phyloP scores from a whole-genome alignment of 2,329 filamentous ascomycete species.

The Ophiostoma piceae region DNA sequence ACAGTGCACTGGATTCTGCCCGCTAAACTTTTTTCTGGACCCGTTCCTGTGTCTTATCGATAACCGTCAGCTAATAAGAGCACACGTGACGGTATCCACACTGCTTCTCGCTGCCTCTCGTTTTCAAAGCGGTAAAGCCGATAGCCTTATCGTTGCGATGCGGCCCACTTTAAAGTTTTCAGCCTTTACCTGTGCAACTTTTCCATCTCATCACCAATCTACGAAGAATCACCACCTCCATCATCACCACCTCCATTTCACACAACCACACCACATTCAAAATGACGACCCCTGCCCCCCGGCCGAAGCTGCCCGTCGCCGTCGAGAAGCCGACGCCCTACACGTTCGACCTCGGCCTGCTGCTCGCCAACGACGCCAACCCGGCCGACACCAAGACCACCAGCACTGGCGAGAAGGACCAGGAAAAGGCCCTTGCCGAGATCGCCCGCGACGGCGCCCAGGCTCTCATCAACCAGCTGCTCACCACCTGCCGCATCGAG shows the following conservation, averaged over 20 bases:
- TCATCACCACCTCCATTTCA: neutral
- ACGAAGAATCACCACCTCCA: neutral
- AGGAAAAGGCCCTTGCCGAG: conserved; percentile 52
- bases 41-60: neutral
- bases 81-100: conserved; percentile 4
- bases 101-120: neutral
- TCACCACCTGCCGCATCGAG: conserved; percentile 77
- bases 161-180: conserved; percentile 20
- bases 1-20: neutral
- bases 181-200: neutral
- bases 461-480: conserved; percentile 86
- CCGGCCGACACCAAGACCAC: conserved; percentile 52
- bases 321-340: conserved; percentile 83
- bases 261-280: conserved; percentile 14
- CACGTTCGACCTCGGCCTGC: conserved; percentile 85
- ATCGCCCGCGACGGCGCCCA: conserved; percentile 87
- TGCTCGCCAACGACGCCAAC: conserved; percentile 83
- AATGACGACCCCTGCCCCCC: conserved; percentile 30
- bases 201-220: neutral
- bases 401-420: conserved; percentile 49
- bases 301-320: conserved; percentile 52
- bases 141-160: conserved; percentile 6
- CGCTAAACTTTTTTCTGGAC: conserved; percentile 16
- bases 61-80: neutral
- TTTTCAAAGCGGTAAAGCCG: conserved; percentile 10